A percentile compares a stretch with the other conserved stretches of the same genome.
phyloP scores from a whole-genome alignment of 257 asterid species.

The Rhazya stricta region DNA sequence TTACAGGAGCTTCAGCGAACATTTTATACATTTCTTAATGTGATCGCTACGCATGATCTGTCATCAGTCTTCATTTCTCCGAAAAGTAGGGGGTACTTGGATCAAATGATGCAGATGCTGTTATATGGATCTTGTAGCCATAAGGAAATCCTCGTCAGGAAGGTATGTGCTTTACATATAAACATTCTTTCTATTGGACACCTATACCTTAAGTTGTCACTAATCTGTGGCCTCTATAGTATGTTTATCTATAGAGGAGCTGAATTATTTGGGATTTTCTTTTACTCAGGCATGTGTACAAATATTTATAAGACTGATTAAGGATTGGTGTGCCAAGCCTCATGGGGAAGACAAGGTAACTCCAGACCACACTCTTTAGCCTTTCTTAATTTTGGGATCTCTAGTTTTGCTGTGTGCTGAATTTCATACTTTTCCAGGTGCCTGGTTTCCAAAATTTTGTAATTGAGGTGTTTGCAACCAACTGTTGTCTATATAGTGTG shows the following conservation, averaged over 20 bases:
- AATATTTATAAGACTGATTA: constrained; percentile 76
- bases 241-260: constrained; percentile 2
- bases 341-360: constrained; percentile 70
- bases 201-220: neutral
- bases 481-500: constrained; percentile 89
- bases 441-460: constrained; percentile 80
- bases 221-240: neutral
- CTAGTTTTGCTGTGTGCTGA: constrained; percentile 24
- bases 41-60: constrained; percentile 69
- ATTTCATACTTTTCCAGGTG: constrained; percentile 50
- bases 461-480: constrained; percentile 69
- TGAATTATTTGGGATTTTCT: constrained; percentile 9
- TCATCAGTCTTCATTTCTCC: constrained; percentile 65
- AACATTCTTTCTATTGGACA: neutral
- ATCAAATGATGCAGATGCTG: constrained; percentile 77
- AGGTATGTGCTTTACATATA: constrained; percentile 38
- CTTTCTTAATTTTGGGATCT: neutral
- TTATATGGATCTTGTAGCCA: constrained; percentile 65
- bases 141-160: constrained; percentile 66
- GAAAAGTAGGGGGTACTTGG: constrained; percentile 54
- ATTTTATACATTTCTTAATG: constrained; percentile 73
- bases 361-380: neutral
- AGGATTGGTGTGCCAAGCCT: constrained; percentile 76
- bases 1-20: constrained; percentile 80
- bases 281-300: constrained; percentile 77